Percentiles rank a stretch among this genome's conserved stretches.
These are phyloP conservation scores for Kluyveromyces wickerhamii DNA, from an alignment of 805 yeast genomes.

Conservation along the genomic window DNA sequence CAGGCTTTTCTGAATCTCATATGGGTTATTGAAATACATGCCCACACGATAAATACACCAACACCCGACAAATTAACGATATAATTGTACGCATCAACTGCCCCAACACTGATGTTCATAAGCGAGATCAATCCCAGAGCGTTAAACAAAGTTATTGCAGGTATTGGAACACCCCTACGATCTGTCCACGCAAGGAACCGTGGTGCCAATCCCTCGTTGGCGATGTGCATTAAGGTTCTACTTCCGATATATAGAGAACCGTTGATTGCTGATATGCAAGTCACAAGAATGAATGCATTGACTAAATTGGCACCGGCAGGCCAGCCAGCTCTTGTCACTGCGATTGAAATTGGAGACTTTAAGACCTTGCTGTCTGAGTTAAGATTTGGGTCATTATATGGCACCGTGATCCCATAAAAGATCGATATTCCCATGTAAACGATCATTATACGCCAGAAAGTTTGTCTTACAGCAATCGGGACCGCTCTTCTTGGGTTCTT, in stretches of 20 bases:
- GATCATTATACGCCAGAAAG: slow-evolving; percentile 43
- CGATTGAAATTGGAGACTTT: slow-evolving; percentile 53
- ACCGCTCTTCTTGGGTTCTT: slow-evolving; percentile 44
- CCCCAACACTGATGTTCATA: slow-evolving; percentile 7
- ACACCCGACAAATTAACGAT: slow-evolving; percentile 60
- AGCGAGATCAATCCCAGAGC: slow-evolving; percentile 5
- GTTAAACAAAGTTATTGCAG: slow-evolving; percentile 4
- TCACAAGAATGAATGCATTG: slow-evolving; percentile 48
- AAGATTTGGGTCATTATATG: slow-evolving; percentile 38
- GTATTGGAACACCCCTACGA: slow-evolving; percentile 31
- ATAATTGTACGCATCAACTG: slow-evolving; percentile 42
- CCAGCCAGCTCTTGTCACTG: slow-evolving; percentile 49
- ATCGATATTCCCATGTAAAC: slow-evolving; percentile 48
- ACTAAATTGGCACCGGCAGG: slow-evolving; percentile 45
- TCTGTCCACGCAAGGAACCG: slow-evolving; percentile 36
- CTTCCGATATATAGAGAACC: slow-evolving; percentile 43
- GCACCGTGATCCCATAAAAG: slow-evolving; percentile 48
- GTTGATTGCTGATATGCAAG: slow-evolving; percentile 37
- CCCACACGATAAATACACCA: slow-evolving; percentile 64
- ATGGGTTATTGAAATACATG: slow-evolving; percentile 47
- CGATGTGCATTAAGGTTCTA: slow-evolving; percentile 40
- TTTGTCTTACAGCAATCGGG: slow-evolving; percentile 41
- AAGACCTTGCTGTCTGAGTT: slow-evolving; percentile 40
- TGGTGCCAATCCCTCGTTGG: slow-evolving; percentile 45
- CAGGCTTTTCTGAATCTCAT: slow-evolving; percentile 47